Percentiles rank a stretch among this genome's conserved stretches.
These are phyloP conservation scores for Tarenaya hassleriana DNA, from an alignment of 345 rosid species.

Conservation along the genomic window DNA sequence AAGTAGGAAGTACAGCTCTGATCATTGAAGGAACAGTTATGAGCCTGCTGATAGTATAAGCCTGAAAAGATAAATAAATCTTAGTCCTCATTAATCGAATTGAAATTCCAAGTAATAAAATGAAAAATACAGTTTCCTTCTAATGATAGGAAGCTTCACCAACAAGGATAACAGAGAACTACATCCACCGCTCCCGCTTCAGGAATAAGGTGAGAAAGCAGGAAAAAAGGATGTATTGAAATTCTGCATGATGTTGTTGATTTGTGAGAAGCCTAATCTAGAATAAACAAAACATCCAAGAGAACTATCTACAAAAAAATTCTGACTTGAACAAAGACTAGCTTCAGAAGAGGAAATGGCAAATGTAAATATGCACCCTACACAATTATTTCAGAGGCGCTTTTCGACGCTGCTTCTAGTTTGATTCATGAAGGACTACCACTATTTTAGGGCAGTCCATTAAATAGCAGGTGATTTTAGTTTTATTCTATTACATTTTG, in stretches of 20 bases:
- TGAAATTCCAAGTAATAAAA: constrained; percentile 1
- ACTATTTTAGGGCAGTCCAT: too few relatives aligned
- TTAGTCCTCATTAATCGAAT: not conserved
- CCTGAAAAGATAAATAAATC: constrained; percentile 40
- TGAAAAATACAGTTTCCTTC: constrained; percentile 11
- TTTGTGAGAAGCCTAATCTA: too few relatives aligned
- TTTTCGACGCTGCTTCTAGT: too few relatives aligned
- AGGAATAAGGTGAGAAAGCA: too few relatives aligned
- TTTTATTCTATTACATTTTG: too few relatives aligned
- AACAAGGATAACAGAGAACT: constrained; percentile 13
- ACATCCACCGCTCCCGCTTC: not conserved
- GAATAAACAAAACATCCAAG: too few relatives aligned
- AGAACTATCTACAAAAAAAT: too few relatives aligned
- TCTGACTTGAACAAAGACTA: not conserved
- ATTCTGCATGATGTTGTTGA: not conserved
- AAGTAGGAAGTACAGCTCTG: constrained; percentile 59
- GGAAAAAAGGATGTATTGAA: too few relatives aligned
- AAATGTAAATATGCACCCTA: too few relatives aligned
- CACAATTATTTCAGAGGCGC: too few relatives aligned
- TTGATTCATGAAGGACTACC: too few relatives aligned
- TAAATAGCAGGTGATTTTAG: too few relatives aligned
- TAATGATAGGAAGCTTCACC: constrained; percentile 9
- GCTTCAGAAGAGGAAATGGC: not conserved
- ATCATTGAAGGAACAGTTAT: constrained; percentile 79
- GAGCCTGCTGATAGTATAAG: constrained; percentile 66